Percentiles rank a stretch among this genome's conserved stretches.
These are phyloP conservation scores for Phytophthora multivora DNA, from an alignment of 352 stramenopile species.

Conservation along the genomic window DNA sequence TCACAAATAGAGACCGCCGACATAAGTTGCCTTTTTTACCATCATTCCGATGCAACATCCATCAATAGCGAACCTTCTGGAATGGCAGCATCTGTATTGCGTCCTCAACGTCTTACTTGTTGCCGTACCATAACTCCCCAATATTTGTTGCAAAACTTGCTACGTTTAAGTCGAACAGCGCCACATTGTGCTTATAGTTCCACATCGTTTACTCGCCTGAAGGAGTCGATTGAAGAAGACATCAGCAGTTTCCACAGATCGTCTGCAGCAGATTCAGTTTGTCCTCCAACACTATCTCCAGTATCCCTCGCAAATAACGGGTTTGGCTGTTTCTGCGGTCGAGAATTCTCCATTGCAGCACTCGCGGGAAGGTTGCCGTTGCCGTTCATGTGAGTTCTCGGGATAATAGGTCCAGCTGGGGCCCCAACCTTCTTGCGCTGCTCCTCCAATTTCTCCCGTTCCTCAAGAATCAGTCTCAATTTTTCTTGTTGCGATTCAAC, in stretches of 20 bases:
- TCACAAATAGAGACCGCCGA: constrained; percentile 11
- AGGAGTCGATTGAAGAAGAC: constrained; percentile 59
- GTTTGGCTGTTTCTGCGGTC: constrained; percentile 24
- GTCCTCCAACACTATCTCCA: background rate
- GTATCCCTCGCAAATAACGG: constrained; percentile 27
- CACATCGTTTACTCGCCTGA: constrained; percentile 42
- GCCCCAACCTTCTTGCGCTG: constrained; percentile 55
- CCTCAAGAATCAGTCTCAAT: constrained; percentile 61
- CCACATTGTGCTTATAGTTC: constrained; percentile 35
- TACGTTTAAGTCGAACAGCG: too few relatives aligned
- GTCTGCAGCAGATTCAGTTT: constrained; percentile 47
- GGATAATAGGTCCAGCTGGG: constrained; percentile 12
- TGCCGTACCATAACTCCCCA: background rate
- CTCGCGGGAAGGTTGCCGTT: background rate
- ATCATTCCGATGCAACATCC: constrained; percentile 23
- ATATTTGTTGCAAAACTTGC: background rate
- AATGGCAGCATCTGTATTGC: background rate
- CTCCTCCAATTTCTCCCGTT: constrained; percentile 65
- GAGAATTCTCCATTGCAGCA: constrained; percentile 3
- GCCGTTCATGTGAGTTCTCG: background rate
- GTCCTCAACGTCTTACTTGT: background rate
- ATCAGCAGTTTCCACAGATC: constrained; percentile 78
- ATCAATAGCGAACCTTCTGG: constrained; percentile 24
- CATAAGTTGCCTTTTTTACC: constrained; percentile 34
- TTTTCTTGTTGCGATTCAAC: constrained; percentile 55